phyloP scores from a whole-genome alignment of 768 basidiomycete species.

The Boletus tomentosulus region DNA sequence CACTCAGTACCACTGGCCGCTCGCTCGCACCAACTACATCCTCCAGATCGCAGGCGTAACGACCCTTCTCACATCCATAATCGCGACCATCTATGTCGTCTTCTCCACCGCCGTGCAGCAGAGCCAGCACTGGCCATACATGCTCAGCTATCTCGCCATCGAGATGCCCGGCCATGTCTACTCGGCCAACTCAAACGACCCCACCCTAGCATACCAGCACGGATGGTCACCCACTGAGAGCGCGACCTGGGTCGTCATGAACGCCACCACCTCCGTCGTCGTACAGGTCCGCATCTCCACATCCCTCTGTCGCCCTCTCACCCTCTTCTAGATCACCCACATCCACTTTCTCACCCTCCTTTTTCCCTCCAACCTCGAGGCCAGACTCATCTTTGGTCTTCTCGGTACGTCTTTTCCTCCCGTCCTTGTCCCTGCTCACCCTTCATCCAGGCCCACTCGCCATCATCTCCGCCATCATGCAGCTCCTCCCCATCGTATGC shows the following conservation, averaged over 20 bases:
- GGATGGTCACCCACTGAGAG: conserved; percentile 62
- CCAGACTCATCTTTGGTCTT: conserved; percentile 76
- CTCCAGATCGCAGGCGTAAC: conserved; percentile 83
- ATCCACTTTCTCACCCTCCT: conserved; percentile 96
- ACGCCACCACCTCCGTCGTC: conserved; percentile 75
- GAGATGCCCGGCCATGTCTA: conserved; percentile 43
- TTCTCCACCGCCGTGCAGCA: conserved; percentile 54
- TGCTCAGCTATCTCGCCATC: conserved; percentile 89
- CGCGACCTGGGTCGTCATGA: conserved; percentile 84
- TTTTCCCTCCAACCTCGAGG: conserved; percentile 89
- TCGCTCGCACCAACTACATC: conserved; percentile 88
- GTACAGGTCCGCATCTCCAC: conserved; percentile 61
- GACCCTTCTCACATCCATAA: conserved; percentile 71
- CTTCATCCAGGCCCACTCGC: conserved; percentile 69
- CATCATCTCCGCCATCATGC: conserved; percentile 76
- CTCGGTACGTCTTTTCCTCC: conserved; percentile 49
- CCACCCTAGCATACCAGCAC: conserved; percentile 21
- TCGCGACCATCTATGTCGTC: conserved; percentile 75
- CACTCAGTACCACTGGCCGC: conserved; percentile 91
- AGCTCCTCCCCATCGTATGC: conserved; percentile 64
- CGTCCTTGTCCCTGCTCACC: background rate
- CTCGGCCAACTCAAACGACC: conserved; percentile 14
- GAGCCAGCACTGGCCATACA: conserved; percentile 87
- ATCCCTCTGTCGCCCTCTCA: background rate
- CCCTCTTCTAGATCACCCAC: conserved; percentile 71